phyloP scores from a whole-genome alignment of 345 rosid species.

The Acer yangbiense region DNA sequence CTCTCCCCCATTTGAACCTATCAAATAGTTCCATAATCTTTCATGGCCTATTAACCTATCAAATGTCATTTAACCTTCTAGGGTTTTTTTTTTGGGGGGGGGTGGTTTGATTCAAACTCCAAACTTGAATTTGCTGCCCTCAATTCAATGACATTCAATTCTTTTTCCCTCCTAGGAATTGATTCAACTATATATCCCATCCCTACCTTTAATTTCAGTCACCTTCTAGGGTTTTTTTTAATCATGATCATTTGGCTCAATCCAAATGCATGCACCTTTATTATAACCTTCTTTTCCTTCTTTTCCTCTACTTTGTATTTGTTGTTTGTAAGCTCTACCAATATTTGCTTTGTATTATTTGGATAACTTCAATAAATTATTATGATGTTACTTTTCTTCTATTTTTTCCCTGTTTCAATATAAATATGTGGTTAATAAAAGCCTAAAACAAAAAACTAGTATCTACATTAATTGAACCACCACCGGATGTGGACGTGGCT shows the following conservation, averaged over 20 bases:
- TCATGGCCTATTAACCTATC: not conserved
- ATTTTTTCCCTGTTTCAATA: too few species aligned
- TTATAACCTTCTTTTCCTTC: too few species aligned
- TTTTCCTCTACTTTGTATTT: too few species aligned
- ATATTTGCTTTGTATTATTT: not conserved
- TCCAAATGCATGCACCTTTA: too few species aligned
- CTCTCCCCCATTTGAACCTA: not conserved
- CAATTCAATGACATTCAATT: not conserved
- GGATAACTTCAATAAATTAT: not conserved
- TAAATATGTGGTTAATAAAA: too few species aligned
- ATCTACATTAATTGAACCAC: too few species aligned
- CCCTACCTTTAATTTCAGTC: not conserved
- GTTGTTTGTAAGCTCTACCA: not conserved
- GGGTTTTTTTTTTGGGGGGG: not conserved
- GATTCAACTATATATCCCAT: too few species aligned
- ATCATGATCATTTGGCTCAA: too few species aligned
- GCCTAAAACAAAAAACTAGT: too few species aligned
- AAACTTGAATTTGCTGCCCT: not conserved
- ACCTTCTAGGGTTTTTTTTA: not conserved
- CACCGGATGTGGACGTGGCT: too few species aligned
- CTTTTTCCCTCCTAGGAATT: not conserved
- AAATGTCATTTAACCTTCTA: not conserved
- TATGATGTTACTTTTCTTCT: too few species aligned
- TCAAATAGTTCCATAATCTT: not conserved
- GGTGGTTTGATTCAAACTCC: not conserved